Evolutionary conservation across 805 yeast genomes (phyloP).

Genomic region (Zygosaccharomyces bailii): DNA sequence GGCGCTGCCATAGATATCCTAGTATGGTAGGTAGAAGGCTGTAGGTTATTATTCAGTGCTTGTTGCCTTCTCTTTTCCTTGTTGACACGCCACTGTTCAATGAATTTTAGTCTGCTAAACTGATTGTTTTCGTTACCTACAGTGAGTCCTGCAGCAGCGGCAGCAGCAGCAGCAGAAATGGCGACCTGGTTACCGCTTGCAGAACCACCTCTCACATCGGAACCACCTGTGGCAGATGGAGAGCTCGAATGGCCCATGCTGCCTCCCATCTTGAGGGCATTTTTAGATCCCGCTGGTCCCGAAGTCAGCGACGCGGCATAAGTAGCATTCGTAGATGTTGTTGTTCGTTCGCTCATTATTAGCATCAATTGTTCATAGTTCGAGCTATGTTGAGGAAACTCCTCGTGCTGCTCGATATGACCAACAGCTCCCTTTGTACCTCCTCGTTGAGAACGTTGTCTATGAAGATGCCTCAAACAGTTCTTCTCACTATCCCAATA

Average conservation of each 20-base stretch:
- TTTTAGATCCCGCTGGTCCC: slow-evolving; percentile 20
- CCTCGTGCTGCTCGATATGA: slow-evolving; percentile 58
- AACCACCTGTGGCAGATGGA: slow-evolving; percentile 11
- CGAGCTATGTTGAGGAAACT: slow-evolving; percentile 67
- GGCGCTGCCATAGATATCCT: slow-evolving; percentile 35
- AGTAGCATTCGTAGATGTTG: slow-evolving; percentile 39
- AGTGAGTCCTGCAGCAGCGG: slow-evolving; percentile 39
- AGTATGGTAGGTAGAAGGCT: slow-evolving; percentile 30
- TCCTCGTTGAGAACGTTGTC: slow-evolving; percentile 39
- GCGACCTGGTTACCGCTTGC: slow-evolving; percentile 38
- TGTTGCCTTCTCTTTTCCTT: slow-evolving; percentile 52
- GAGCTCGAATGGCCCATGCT: slow-evolving; percentile 10
- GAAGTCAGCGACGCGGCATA: slow-evolving; percentile 35
- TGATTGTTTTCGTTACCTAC: slow-evolving; percentile 46
- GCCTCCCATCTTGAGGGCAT: slow-evolving; percentile 25
- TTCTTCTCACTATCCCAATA: slow-evolving; percentile 39
- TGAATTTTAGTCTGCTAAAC: slow-evolving; percentile 81
- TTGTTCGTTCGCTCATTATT: slow-evolving; percentile 49
- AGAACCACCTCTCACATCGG: slow-evolving; percentile 20
- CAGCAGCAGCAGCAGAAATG: slow-evolving; percentile 37
- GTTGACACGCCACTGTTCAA: slow-evolving; percentile 79
- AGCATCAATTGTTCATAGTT: slow-evolving; percentile 92
- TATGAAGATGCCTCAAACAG: slow-evolving; percentile 36
- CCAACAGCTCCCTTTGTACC: slow-evolving; percentile 42
- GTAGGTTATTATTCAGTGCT: slow-evolving; percentile 32